Evolutionary conservation across 2,329 filamentous ascomycete species (phyloP).

Genomic region (Paecilomyces formosus): DNA sequence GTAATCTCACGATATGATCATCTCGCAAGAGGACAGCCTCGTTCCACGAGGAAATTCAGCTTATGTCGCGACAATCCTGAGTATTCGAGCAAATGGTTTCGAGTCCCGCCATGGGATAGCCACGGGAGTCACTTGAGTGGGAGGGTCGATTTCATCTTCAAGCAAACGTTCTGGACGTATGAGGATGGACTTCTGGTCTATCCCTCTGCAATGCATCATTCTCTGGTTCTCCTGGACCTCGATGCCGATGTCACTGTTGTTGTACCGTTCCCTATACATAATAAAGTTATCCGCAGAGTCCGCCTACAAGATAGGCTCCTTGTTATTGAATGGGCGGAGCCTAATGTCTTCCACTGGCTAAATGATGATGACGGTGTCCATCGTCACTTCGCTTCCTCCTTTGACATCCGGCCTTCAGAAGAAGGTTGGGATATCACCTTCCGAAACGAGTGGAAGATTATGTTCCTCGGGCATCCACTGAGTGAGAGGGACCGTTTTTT

Average conservation of each 20-base stretch:
- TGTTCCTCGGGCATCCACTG: constrained; percentile 49
- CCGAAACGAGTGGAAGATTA: constrained; percentile 55
- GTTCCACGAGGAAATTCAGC: constrained; percentile 39
- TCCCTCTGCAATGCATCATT: constrained; percentile 28
- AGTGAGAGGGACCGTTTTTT: constrained; percentile 55
- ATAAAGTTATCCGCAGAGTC: constrained; percentile 48
- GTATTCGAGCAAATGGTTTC: constrained; percentile 31
- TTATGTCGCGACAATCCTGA: constrained; percentile 30
- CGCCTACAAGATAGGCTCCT: constrained; percentile 49
- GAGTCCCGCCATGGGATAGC: constrained; percentile 34
- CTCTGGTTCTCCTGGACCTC: constrained; percentile 45
- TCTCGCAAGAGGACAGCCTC: constrained; percentile 43
- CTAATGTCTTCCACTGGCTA: constrained; percentile 43
- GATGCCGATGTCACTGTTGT: constrained; percentile 33
- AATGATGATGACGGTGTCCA: constrained; percentile 47
- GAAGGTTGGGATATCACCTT: constrained; percentile 40
- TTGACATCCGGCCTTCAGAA: constrained; percentile 36
- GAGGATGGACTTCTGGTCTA: constrained; percentile 53
- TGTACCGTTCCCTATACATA: constrained; percentile 46
- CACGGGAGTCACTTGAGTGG: constrained; percentile 29
- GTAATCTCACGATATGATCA: constrained; percentile 51
- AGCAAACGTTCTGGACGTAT: constrained; percentile 47
- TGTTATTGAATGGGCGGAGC: constrained; percentile 58
- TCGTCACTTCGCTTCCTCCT: constrained; percentile 54
- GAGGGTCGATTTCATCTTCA: constrained; percentile 26